A percentile compares a stretch with the other conserved stretches of the same genome.
These are phyloP conservation scores for Dipteronia sinensis DNA, from an alignment of 345 rosid genomes.

Conservation along the genomic window DNA sequence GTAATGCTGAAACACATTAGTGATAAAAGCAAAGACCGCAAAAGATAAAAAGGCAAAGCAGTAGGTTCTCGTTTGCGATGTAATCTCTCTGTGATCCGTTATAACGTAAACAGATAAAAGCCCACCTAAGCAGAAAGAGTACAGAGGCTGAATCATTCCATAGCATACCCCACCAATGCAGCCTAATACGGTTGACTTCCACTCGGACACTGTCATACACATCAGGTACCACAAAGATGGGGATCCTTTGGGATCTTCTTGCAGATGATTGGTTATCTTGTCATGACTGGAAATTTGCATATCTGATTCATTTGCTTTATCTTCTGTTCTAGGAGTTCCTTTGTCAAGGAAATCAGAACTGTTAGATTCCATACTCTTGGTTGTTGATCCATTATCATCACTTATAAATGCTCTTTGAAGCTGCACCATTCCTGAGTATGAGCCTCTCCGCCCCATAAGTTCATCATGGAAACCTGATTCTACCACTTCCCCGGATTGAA, in stretches of 20 bases:
- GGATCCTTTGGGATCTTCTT: slow-evolving; percentile 12
- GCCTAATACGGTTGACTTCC: slow-evolving; percentile 33
- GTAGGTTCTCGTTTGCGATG: slow-evolving; percentile 24
- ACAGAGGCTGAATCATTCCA: slow-evolving; percentile 29
- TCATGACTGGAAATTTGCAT: background rate
- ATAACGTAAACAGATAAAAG: slow-evolving; percentile 30
- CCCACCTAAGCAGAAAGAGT: slow-evolving; percentile 28
- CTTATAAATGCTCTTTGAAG: slow-evolving; percentile 30
- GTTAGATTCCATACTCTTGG: background rate
- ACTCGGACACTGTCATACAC: slow-evolving; percentile 28
- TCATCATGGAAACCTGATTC: slow-evolving; percentile 28
- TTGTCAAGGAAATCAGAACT: slow-evolving; percentile 5
- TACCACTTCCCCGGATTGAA: slow-evolving; percentile 21
- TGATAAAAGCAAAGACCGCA: slow-evolving; percentile 21
- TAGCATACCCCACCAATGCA: slow-evolving; percentile 27
- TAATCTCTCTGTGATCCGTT: slow-evolving; percentile 18
- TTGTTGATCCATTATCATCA: slow-evolving; percentile 15
- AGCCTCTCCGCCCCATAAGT: slow-evolving; percentile 25
- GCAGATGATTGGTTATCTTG: slow-evolving; percentile 4
- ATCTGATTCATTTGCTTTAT: slow-evolving; percentile 4
- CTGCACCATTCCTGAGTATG: slow-evolving; percentile 34
- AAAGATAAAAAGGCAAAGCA: slow-evolving; percentile 29
- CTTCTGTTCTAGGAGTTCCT: background rate
- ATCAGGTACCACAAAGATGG: slow-evolving; percentile 26
- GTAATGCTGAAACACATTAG: slow-evolving; percentile 41